These are phyloP conservation scores for Decorospora gaudefroyi DNA, from an alignment of 2,329 filamentous ascomycete species.

Conservation along the genomic window DNA sequence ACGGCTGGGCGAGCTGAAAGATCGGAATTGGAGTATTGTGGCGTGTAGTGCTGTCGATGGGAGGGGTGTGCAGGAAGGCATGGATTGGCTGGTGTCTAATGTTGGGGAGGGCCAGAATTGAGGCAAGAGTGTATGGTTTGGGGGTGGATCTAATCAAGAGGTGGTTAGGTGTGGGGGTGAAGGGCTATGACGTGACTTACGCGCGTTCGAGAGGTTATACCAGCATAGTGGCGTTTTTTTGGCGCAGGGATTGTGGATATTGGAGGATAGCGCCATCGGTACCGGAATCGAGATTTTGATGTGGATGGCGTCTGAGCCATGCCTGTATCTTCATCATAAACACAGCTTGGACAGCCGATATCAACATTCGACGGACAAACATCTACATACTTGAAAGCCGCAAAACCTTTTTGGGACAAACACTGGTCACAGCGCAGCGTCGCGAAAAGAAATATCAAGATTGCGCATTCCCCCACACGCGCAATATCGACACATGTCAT, in stretches of 20 bases:
- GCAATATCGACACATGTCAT: too few relatives aligned
- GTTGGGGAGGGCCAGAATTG: constrained; percentile 12
- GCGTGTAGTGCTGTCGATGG: constrained; percentile 96
- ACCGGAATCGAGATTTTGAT: background rate
- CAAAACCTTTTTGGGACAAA: too few relatives aligned
- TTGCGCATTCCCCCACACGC: too few relatives aligned
- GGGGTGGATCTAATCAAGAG: constrained; percentile 2
- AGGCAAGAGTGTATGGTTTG: background rate
- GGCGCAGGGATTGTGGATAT: constrained; percentile 19
- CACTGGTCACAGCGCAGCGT: too few relatives aligned
- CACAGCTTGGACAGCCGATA: too few relatives aligned
- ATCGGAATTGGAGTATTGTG: constrained; percentile 99
- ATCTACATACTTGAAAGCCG: too few relatives aligned
- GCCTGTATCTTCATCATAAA: too few relatives aligned
- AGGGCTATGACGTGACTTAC: constrained; percentile 11
- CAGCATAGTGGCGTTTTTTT: constrained; percentile 32
- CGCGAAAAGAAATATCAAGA: too few relatives aligned
- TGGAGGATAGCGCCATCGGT: background rate
- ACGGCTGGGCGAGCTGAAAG: constrained; percentile 84
- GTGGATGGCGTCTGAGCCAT: too few relatives aligned
- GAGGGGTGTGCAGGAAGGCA: constrained; percentile 90
- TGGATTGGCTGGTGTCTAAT: constrained; percentile 94
- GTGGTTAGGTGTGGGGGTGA: constrained; percentile 8
- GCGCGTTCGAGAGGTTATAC: constrained; percentile 18
- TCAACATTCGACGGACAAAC: too few relatives aligned